Evolutionary conservation across 192 early-diverging fungal genomes (phyloP).

Genomic region (Rhizoclosmatium globosum): DNA sequence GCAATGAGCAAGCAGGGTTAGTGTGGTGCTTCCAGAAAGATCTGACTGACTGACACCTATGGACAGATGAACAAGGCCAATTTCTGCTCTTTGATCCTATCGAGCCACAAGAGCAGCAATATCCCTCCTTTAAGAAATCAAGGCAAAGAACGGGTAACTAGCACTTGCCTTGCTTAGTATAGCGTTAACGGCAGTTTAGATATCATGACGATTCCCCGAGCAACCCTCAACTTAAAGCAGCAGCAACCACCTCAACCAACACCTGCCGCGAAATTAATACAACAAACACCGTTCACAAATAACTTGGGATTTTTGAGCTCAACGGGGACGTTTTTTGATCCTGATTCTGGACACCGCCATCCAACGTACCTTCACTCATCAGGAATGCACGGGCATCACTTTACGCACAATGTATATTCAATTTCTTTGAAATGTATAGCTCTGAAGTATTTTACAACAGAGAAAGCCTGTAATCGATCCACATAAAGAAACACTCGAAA

Average conservation of each 20-base stretch:
- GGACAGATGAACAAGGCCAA: no score
- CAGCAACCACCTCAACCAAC: neutral
- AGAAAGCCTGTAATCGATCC: neutral
- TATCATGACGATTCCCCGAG: conserved; percentile 31
- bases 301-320: conserved; percentile 30
- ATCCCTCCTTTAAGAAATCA: neutral
- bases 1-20: no score
- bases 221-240: conserved; percentile 6
- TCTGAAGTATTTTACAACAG: neutral
- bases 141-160: neutral
- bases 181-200: neutral
- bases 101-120: neutral
- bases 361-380: conserved; percentile 32
- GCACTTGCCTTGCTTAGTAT: no score
- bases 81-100: neutral
- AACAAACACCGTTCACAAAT: conserved; percentile 14
- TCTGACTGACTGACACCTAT: no score
- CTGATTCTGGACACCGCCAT: conserved; percentile 17
- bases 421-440: neutral
- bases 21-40: no score
- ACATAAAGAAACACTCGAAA: neutral
- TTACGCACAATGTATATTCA: neutral
- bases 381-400: conserved; percentile 30
- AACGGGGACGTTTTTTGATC: conserved; percentile 16
- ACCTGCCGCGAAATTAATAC: neutral